A percentile compares a stretch with the other conserved stretches of the same genome.
Evolutionary conservation across 176 grass and related monocot species (phyloP).

Genomic region (Tillandsia leiboldiana): DNA sequence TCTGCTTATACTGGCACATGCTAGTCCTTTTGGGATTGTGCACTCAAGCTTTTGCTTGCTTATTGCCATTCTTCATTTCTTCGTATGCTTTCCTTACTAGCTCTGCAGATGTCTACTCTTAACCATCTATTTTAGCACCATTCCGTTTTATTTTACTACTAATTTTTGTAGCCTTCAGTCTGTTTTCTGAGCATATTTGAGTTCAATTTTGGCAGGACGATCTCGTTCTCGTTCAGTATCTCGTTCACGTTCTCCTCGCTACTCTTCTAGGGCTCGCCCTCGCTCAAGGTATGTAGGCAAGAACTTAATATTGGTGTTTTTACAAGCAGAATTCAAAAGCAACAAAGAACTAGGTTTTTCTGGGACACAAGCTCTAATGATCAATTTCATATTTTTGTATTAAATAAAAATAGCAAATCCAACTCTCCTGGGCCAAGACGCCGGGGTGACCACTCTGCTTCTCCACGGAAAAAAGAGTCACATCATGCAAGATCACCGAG

Average conservation of each 20-base stretch:
- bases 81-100: not conserved
- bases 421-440: conserved; percentile 66
- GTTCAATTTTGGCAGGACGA: conserved; percentile 34
- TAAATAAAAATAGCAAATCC: conserved; percentile 33
- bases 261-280: conserved; percentile 38
- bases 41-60: not conserved
- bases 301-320: conserved; percentile 3
- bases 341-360: not conserved
- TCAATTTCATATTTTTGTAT: not conserved
- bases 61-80: not conserved
- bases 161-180: not conserved
- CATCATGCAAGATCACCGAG: conserved; percentile 33
- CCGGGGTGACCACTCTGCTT: conserved; percentile 46
- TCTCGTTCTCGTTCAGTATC: conserved; percentile 65
- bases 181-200: not conserved
- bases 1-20: not conserved
- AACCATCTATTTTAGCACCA: not conserved
- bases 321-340: not conserved
- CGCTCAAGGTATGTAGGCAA: conserved; percentile 48
- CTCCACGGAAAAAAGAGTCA: conserved; percentile 41
- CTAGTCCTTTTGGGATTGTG: not conserved
- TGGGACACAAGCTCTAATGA: too few species aligned
- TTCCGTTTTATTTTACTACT: not conserved
- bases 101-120: not conserved
- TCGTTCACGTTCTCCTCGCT: conserved; percentile 54